Base-by-base conservation (phyloP, 352 stramenopile species). In the Globisporangium middletonii region DNA sequence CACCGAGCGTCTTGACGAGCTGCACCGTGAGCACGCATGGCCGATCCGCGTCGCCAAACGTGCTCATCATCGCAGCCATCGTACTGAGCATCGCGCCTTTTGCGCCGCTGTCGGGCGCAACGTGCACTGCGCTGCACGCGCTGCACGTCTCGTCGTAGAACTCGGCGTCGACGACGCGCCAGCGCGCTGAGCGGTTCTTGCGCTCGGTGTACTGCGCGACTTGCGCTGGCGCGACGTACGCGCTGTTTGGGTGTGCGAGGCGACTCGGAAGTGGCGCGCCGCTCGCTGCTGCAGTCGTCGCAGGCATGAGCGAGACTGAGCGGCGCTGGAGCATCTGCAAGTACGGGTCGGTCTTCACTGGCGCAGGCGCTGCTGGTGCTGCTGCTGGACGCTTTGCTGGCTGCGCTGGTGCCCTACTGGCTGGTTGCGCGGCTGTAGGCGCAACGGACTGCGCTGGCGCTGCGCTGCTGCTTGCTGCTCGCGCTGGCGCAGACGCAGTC, bases 1-100 rank as follows among this genome's bases (percentile, higher is more conserved):
- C 51, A 88, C 78, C 75, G 16, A 87, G 41, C 1, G 50, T 45
- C 52, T 87, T 74, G 49, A 83, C 79, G 16, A 85, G 69, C 65
- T 86, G 71, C 35, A 81, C 82, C 2, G 80, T 63, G n/a, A 68
- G 67, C 37, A 79, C 46, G 53, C 84, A 94, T 0, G 81, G 81
- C 15, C 70, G 66, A 11, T 71, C 72, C 18, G 54, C 66, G 53
- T 94, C 84, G 4, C 84, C 84, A 62, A 92, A 94, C 15, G 82
- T 92, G 56, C 73, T 88, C 77, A 94, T 90, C 80, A 94, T 94
- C 9, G 78, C 69, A 27, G 75, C 79, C 52, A 94, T 83, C 6
- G 81, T 89, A 42, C 72, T 67, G 51, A 86, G 46, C 18, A 91
- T 62, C 51, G 79, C 52, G 18, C 73, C 68, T 50, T 66, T 69